Base-by-base conservation (phyloP, 495 filamentous ascomycete species). In the Xylaria curta region DNA sequence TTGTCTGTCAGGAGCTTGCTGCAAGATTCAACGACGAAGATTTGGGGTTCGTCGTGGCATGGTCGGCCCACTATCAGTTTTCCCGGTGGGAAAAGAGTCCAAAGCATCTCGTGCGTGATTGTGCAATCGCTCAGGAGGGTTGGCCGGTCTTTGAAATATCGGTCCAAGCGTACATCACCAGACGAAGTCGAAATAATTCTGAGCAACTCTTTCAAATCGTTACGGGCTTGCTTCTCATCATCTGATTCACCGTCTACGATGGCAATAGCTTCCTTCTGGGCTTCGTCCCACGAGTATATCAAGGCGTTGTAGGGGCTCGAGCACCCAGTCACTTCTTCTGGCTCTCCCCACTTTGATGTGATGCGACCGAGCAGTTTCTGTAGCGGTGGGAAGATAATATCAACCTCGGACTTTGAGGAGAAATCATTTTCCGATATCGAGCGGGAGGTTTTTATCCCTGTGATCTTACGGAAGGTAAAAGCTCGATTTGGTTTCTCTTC, bases 131-230 rank as follows among this genome's bases (percentile, higher is more conserved):
- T 19, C 26, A 33, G n/a, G 33, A 66, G 33, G 21, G 44, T 7
- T 26, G n/a, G 12, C 6, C 63, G 63, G 33, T 51, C 26, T 51
- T 66, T 66, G 44, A 66, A 66, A 33, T 66, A 66, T 31, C 44
- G 63, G 44, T 66, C 63, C 2, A 66, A 26, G 13, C 28, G 63
- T 31, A 33, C 44, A 49, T 66, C 63, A 21, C 63, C 63, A 13
- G 63, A 66, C 8, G 63, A 66, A 49, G 44, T 66, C 47, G 63
- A 66, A 19, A 66, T 66, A 0, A 66, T 66, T 47, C 47, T 66
- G 12, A 66, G 63, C 31, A 66, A 15, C 24, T 47, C 63, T 31
- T 24, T 53, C 42, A 66, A 38, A 53, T 66, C 63, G 5, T 33
- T 13, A 12, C 63, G 63, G 31, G 63, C 63, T 53, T 66, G 63